A percentile compares a stretch with the other conserved stretches of the same genome.
phyloP scores from a whole-genome alignment of 805 yeast species.

The Candida multigemmis region DNA sequence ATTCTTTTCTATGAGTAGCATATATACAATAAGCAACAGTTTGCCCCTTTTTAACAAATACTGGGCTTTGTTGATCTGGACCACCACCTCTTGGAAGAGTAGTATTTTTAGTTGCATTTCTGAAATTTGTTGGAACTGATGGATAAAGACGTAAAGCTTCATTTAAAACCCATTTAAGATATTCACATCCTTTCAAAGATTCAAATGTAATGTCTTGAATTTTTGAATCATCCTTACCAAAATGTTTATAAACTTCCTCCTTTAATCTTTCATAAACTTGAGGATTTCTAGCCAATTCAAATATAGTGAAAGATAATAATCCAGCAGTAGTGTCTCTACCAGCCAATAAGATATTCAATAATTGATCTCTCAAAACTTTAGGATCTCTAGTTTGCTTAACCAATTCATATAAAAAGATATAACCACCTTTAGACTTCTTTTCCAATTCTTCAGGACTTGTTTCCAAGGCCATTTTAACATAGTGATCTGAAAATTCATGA shows the following conservation, averaged over 20 bases:
- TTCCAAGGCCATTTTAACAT: conserved; percentile 28
- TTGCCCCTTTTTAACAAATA: conserved; percentile 34
- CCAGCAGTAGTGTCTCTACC: conserved; percentile 52
- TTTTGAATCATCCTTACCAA: conserved; percentile 19
- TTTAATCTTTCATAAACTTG: conserved; percentile 27
- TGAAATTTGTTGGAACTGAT: conserved; percentile 40
- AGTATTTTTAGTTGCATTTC: conserved; percentile 37
- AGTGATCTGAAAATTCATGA: conserved; percentile 23
- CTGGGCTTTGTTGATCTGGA: conserved; percentile 24
- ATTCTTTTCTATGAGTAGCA: conserved; percentile 31
- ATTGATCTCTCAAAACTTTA: conserved; percentile 38
- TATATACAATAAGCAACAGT: conserved; percentile 29
- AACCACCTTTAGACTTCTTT: conserved; percentile 23
- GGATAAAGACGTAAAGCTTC: conserved; percentile 45
- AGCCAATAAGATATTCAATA: conserved; percentile 41
- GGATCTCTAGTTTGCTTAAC: conserved; percentile 41
- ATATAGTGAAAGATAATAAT: conserved; percentile 35
- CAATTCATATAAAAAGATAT: conserved; percentile 39
- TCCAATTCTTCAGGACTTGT: conserved; percentile 21
- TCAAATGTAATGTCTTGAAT: conserved; percentile 36
- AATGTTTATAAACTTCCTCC: conserved; percentile 19
- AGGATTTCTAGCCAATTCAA: conserved; percentile 36
- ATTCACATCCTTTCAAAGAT: conserved; percentile 39
- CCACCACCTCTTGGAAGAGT: conserved; percentile 44
- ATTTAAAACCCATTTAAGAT: conserved; percentile 37